These are phyloP conservation scores for Thalassiosira exigua DNA, from an alignment of 352 stramenopile species.

Conservation along the genomic window DNA sequence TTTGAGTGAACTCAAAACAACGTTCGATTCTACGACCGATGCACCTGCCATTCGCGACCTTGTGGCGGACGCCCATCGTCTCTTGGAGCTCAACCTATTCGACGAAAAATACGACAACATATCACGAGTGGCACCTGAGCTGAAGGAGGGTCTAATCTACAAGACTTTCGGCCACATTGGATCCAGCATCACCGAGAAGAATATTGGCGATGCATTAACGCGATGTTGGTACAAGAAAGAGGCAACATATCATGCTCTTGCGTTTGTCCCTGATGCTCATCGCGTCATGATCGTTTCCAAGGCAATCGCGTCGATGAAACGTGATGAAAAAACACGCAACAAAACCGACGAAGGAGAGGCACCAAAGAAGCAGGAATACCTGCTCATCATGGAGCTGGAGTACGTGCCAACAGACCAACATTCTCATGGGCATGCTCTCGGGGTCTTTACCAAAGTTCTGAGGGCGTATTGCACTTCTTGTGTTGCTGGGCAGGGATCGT, in stretches of 20 bases:
- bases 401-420: slow-evolving; percentile 8
- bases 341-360: neutral
- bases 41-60: too few species aligned
- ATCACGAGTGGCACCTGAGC: too few species aligned
- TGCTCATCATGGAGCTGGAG: too few species aligned
- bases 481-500: slow-evolving; percentile 1
- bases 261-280: slow-evolving; percentile 6
- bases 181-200: neutral
- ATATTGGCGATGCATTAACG: slow-evolving; percentile 24
- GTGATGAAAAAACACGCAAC: slow-evolving; percentile 23
- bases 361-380: slow-evolving; percentile 20
- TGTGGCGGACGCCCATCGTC: too few species aligned
- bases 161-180: slow-evolving; percentile 13
- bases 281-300: slow-evolving; percentile 13
- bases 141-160: slow-evolving; percentile 18
- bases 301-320: slow-evolving; percentile 15
- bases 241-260: too few species aligned
- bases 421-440: neutral
- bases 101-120: too few species aligned
- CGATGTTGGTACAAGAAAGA: slow-evolving; percentile 11
- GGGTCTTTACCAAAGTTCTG: neutral
- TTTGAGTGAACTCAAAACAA: too few species aligned
- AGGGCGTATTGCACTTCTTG: neutral
- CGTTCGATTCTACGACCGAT: too few species aligned
- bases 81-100: too few species aligned